Conservation (phyloP, 371 early-diverging fungal genomes). For the Chytridiales sp. region DNA sequence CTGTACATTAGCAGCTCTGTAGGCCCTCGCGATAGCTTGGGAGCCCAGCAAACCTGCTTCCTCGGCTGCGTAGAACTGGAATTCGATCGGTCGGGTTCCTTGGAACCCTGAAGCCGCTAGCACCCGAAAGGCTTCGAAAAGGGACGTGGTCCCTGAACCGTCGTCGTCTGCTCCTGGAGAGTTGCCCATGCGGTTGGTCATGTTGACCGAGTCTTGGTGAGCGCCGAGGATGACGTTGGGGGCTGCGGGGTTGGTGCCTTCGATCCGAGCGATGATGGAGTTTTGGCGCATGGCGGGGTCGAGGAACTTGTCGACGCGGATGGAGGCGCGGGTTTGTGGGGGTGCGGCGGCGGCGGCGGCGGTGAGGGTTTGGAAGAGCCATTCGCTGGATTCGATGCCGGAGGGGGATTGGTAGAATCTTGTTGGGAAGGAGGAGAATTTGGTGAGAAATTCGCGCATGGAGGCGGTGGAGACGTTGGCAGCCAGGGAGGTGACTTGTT, state of each 20-base stretch:
- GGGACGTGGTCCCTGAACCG: conserved; percentile 84
- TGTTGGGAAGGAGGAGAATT: conserved; percentile 76
- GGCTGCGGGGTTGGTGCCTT: conserved; percentile 33
- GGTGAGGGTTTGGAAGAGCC: conserved; percentile 75
- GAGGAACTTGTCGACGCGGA: conserved; percentile 61
- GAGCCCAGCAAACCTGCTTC: conserved; percentile 70
- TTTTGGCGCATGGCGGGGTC: conserved; percentile 63
- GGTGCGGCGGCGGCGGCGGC: conserved; percentile 56
- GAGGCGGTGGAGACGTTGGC: conserved; percentile 57
- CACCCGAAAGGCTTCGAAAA: conserved; percentile 81
- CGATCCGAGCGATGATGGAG: conserved; percentile 61
- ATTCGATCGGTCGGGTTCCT: conserved; percentile 88
- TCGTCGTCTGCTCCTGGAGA: conserved; percentile 89
- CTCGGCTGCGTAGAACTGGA: conserved; percentile 70
- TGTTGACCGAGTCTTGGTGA: conserved; percentile 78
- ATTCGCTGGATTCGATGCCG: conserved; percentile 65
- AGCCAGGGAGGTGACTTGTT: conserved; percentile 59
- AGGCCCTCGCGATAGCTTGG: conserved; percentile 75
- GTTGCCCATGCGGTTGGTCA: conserved; percentile 75
- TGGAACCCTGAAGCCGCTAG: conserved; percentile 61
- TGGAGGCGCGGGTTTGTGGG: conserved; percentile 26
- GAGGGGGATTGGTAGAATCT: conserved; percentile 78
- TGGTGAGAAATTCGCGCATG: conserved; percentile 64
- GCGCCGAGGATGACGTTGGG: conserved; percentile 81
- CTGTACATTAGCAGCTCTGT: conserved; percentile 47